These are phyloP conservation scores for Diospyros kaki DNA, from an alignment of 148 eudicot species.

Conservation along the genomic window DNA sequence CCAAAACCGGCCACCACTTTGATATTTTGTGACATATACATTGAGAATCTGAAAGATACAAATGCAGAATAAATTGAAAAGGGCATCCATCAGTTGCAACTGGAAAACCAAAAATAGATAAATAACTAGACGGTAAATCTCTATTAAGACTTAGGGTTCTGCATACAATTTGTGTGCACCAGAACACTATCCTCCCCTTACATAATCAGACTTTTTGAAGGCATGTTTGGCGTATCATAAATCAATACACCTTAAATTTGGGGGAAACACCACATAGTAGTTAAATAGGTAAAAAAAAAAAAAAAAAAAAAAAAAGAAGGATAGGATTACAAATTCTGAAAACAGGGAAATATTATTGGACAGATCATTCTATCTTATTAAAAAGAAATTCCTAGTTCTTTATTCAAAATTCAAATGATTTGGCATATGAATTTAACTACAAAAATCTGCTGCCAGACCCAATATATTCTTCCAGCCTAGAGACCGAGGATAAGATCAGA, in stretches of 20 bases:
- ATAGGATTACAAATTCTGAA: neutral
- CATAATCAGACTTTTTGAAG: neutral
- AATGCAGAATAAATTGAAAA: neutral
- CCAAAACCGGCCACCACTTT: slow-evolving; percentile 80
- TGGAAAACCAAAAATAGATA: neutral
- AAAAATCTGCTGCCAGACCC: neutral
- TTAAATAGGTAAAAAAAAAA: neutral
- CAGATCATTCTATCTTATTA: neutral
- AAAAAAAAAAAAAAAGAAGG: too few species aligned
- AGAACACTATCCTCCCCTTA: neutral
- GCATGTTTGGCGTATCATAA: neutral
- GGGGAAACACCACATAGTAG: neutral
- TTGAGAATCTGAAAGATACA: slow-evolving; percentile 59
- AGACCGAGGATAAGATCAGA: too few species aligned
- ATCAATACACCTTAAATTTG: too few species aligned
- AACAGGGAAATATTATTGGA: neutral
- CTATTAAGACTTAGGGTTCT: neutral
- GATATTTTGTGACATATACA: slow-evolving; percentile 61
- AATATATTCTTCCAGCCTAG: too few species aligned
- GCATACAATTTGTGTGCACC: neutral
- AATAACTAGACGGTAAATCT: neutral
- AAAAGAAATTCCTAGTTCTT: neutral
- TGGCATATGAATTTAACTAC: neutral
- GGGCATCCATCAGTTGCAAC: neutral
- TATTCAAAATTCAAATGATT: neutral